Conservation (phyloP, 164 flowering plant species). For the Brasenia schreberi region DNA sequence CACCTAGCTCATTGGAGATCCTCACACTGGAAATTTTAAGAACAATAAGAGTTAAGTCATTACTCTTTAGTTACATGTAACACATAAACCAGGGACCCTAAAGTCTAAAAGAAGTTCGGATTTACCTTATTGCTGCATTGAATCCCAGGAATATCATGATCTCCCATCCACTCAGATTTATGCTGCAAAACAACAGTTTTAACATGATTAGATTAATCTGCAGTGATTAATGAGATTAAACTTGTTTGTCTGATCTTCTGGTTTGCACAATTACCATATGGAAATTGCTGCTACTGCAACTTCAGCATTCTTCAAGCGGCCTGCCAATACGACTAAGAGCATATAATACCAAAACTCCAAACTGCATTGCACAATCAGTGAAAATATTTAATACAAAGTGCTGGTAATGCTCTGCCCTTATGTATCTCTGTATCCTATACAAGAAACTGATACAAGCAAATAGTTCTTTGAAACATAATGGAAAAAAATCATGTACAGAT, state of each 20-base stretch:
- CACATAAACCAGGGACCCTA: background rate
- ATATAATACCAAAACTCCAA: constrained; percentile 32
- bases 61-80: background rate
- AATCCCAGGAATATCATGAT: constrained; percentile 26
- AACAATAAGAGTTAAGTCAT: background rate
- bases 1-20: constrained; percentile 29
- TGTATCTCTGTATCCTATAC: too few species aligned
- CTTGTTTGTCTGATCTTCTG: background rate
- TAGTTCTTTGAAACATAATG: too few species aligned
- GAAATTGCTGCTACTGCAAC: constrained; percentile 32
- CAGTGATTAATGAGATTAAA: background rate
- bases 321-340: constrained; percentile 29
- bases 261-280: constrained; percentile 20
- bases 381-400: background rate
- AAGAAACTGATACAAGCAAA: too few species aligned
- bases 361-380: constrained; percentile 12
- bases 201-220: background rate
- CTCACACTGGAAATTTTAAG: constrained; percentile 12
- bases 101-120: background rate
- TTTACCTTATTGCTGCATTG: constrained; percentile 35
- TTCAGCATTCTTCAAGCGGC: constrained; percentile 23
- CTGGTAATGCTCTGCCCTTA: too few species aligned
- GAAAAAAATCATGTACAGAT: too few species aligned
- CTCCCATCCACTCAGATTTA: constrained; percentile 27
- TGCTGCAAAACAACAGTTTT: constrained; percentile 14